Base-by-base conservation (phyloP, 1,284 basidiomycete genomes). In the Apiotrichum veenhuisii region DNA sequence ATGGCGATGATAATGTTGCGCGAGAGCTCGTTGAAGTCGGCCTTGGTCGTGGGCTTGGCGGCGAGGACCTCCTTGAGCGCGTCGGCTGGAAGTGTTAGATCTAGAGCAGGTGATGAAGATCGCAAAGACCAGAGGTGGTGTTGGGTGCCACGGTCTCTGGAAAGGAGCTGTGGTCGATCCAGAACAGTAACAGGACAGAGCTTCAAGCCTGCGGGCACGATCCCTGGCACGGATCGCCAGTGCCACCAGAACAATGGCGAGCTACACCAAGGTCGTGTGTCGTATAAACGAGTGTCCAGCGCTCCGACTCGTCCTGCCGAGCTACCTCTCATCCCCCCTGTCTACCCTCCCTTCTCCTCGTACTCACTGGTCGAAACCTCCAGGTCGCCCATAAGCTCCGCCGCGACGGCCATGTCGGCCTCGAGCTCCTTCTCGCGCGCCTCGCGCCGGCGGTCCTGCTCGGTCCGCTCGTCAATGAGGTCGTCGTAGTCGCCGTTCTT, bases 371-470 rank as follows among this genome's bases (percentile, higher is more conserved):
- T 26, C 41, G 37, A 47, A 46, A 49, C 49, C 85, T 77, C 18
- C 82, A 81, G 44, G 83, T 48, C 81, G 20, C 91, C 92, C 57
- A 97, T 80, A 42, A 97, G 79, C 36, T 88, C 86, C 0, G 86
- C 83, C 4, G 91, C 88, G 68, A 89, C 89, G 64, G 83, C 85
- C 54, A 95, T 79, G 80, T 97, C 93, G 3, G 89, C 82, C 25
- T 87, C 86, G 52, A 95, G 79, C 78, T 96, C 90, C 50, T 80
- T 80, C 73, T 92, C 88, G 69, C 83, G 85, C 73, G 89, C 89
- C 65, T 79, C 77, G 53, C 84, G 81, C 26, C 88, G 85, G 72
- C 88, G 87, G 71, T 87, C 89, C 66, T 80, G 80, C 58, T 73
- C 74, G 0, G 77, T 78, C 54, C 73, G 68, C 8, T 88, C 88